These are phyloP conservation scores for Fusarium dlaminii DNA, from an alignment of 2,329 filamentous ascomycete species.

Conservation along the genomic window DNA sequence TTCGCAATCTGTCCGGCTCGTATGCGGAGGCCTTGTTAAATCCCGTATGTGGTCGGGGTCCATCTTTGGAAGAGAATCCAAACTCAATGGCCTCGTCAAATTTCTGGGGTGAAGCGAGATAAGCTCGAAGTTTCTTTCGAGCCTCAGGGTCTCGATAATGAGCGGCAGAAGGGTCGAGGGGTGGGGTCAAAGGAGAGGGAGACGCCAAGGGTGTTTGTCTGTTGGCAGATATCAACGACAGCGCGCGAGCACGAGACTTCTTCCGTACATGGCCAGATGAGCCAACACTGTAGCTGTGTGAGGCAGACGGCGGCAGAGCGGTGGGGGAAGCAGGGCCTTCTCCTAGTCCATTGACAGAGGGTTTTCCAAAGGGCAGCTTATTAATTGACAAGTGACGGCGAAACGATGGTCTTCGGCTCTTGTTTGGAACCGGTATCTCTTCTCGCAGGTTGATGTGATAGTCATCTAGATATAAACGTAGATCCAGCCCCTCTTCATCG, in stretches of 20 bases:
- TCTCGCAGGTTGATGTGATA: conserved; percentile 72
- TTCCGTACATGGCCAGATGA: conserved; percentile 54
- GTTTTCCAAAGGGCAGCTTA: conserved; percentile 69
- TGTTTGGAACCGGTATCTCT: conserved; percentile 54
- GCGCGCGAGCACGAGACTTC: conserved; percentile 63
- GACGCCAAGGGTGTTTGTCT: conserved; percentile 46
- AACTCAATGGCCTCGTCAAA: conserved; percentile 97
- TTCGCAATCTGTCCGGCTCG: conserved; percentile 62
- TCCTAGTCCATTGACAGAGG: conserved; percentile 58
- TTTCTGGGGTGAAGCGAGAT: conserved; percentile 88
- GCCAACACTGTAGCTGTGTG: conserved; percentile 31
- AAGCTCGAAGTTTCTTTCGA: conserved; percentile 83
- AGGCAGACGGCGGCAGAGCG: conserved; percentile 32
- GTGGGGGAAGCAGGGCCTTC: conserved; percentile 49
- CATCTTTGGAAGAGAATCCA: conserved; percentile 79
- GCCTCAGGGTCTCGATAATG: conserved; percentile 94
- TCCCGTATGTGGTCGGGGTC: conserved; percentile 47
- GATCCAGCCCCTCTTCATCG: conserved; percentile 75
- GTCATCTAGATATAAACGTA: conserved; percentile 73
- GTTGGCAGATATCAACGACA: conserved; percentile 63
- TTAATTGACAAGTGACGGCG: conserved; percentile 77
- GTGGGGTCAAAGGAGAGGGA: conserved; percentile 34
- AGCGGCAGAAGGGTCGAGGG: conserved; percentile 75
- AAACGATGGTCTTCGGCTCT: conserved; percentile 67
- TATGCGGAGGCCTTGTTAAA: conserved; percentile 45